Percentiles rank a stretch among this genome's conserved stretches.
phyloP scores from a whole-genome alignment of 495 filamentous ascomycete genomes.

The Penicillium silybi region DNA sequence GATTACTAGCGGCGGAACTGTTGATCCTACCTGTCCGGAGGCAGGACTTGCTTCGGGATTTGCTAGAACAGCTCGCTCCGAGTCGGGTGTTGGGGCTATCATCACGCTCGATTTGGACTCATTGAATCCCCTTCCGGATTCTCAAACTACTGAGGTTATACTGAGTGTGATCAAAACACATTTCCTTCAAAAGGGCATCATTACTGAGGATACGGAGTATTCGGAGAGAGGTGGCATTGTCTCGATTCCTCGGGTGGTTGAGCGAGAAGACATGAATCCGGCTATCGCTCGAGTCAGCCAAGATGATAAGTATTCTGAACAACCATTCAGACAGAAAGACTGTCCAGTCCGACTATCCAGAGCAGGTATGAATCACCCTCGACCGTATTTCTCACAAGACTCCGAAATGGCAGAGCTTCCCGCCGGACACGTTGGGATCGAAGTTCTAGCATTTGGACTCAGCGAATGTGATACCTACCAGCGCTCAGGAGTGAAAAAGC shows the following conservation, averaged over 20 bases:
- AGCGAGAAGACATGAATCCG: conserved; percentile 6
- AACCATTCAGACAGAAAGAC: conserved; percentile 8
- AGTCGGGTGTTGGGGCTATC: conserved; percentile 23
- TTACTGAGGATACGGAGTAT: conserved; percentile 22
- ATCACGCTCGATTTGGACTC: conserved; percentile 27
- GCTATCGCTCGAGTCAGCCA: conserved; percentile 1
- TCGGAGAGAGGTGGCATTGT: conserved; percentile 15
- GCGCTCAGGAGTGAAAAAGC: too few relatives aligned
- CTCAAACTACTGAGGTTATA: conserved; percentile 7
- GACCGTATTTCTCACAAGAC: conserved; percentile 6
- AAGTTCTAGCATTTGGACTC: conserved; percentile 31
- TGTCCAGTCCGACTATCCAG: conserved; percentile 7
- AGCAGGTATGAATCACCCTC: not conserved
- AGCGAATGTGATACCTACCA: conserved; percentile 31
- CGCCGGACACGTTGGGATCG: conserved; percentile 24
- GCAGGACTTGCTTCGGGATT: conserved; percentile 22
- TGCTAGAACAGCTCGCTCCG: conserved; percentile 29
- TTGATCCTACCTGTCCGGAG: conserved; percentile 17
- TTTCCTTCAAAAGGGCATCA: conserved; percentile 3
- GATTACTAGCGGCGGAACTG: conserved; percentile 21
- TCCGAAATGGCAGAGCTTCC: not conserved
- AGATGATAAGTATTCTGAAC: not conserved
- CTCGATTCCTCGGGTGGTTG: conserved; percentile 23
- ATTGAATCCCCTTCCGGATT: not conserved
- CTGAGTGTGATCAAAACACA: conserved; percentile 9